A percentile compares a stretch with the other conserved stretches of the same genome.
Evolutionary conservation across 2,329 filamentous ascomycete species (phyloP).

Genomic region (Colletotrichum theobromicola): DNA sequence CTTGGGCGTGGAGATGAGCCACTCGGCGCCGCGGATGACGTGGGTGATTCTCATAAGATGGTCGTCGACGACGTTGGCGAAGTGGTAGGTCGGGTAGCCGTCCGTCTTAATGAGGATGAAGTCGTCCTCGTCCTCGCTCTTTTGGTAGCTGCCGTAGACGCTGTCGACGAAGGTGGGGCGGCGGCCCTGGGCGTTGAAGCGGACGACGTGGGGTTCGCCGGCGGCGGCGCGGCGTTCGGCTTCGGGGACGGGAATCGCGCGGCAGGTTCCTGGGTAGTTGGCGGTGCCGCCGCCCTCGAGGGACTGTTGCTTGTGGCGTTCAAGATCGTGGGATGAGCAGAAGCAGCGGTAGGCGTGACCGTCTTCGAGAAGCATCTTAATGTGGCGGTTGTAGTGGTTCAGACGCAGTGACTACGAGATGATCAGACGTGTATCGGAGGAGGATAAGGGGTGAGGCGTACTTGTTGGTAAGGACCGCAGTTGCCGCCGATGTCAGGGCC

Average conservation of each 20-base stretch:
- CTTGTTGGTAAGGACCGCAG: conserved; percentile 86
- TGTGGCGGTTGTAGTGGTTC: conserved; percentile 73
- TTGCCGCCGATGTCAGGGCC: conserved; percentile 84
- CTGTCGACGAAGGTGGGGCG: conserved; percentile 75
- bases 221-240: conserved; percentile 72
- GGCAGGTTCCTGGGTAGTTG: conserved; percentile 70
- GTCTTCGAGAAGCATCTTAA: conserved; percentile 70
- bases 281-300: conserved; percentile 54
- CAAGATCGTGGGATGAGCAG: conserved; percentile 76
- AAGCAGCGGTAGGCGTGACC: conserved; percentile 93
- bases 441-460: conserved; percentile 39
- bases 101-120: conserved; percentile 92
- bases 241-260: conserved; percentile 67
- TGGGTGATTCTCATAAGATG: conserved; percentile 95
- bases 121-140: conserved; percentile 69
- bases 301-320: conserved; percentile 67
- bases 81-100: conserved; percentile 92
- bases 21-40: conserved; percentile 92
- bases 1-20: conserved; percentile 91
- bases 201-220: conserved; percentile 77
- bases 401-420: conserved; percentile 75
- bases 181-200: conserved; percentile 68
- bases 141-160: conserved; percentile 75
- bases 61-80: conserved; percentile 97
- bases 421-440: not conserved